Evolutionary conservation across 164 flowering plant genomes (phyloP), one percentile per base, ranked within the genome.

Genomic region (Umbilicus rupestris): DNA sequence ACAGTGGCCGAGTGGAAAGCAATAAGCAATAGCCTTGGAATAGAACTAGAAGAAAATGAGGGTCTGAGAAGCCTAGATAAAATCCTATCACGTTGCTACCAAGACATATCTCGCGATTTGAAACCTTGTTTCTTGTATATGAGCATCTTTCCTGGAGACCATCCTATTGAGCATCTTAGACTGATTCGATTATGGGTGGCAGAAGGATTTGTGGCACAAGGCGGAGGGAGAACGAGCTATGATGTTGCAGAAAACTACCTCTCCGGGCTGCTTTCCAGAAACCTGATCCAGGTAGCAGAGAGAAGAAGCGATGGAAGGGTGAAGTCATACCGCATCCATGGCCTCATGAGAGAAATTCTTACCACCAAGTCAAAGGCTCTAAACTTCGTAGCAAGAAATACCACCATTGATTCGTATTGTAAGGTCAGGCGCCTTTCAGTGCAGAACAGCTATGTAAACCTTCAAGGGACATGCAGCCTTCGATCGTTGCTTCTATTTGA

Each of bases 101-200:
- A 62, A 42, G 73, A 79, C 62, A 30, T 73, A 3, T 73, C 80
- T 3, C 20, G 66, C 69, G 2, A 79, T 50, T 66, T 79, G 14
- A 79, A 77, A 39, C 59, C 72, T 12, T 79, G 80, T 66, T 73
- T 68, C 46, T 39, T 79, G 57, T 79, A 79, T 50, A 33, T 77
- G 8, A 67, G 72, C 22, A 22, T 73, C 20, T 79, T 79, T 63
- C 80, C 78, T 0, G 77, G 71, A 41, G 71, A 69, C 41, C 65
- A 73, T 39, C 24, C 63, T 8, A 69, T 73, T 14, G 44, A 39
- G 22, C 39, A 64, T 1, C 59, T 9, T 26, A 77, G 65, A 28
- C 52, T 79, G 22, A 67, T 72, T 9, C 65, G 79, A 8, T 45
- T 76, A 5, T 79, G 79, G 82, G 67, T 74, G 2, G 73, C 69